Evolutionary conservation across 139 green algal genomes (phyloP), one percentile per base, ranked within the genome.

Genomic region (Picochlorum sp.): DNA sequence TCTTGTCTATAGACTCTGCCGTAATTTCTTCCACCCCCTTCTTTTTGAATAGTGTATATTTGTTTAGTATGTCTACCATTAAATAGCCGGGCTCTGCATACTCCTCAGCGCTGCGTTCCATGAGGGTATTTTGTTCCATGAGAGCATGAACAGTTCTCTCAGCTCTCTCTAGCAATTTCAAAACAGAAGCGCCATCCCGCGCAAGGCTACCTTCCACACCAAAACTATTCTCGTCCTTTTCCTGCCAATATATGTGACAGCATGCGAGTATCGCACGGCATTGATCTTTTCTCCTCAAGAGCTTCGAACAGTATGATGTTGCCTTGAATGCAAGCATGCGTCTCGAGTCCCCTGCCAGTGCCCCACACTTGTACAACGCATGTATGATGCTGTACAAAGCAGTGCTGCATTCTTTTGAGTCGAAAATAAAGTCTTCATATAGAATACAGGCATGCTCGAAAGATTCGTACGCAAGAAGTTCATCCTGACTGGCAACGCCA

Each of bases 381-480:
- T 88, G 87, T 18, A 95, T 74, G 68, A 98, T 94, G 56, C 82
- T 68, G 24, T 88, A 75, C 60, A 98, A 81, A 4, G 82, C 84
- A 13, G 58, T 80, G 10, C 78, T 54, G 69, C 95, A 83, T n/a
- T 83, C 71, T 47, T 74, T 71, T 23, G 80, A 88, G 72, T 96
- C 89, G 1, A 83, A 66, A 9, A 97, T 84, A 7, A 71, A 69
- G 63, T 97, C 89, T 73, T 98, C 92, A 70, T 94, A 97, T 51
- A 98, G 49, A 11, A 79, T 68, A 65, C 96, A 92, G 3, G 91
- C 90, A 73, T 91, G 81, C 74, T 95, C 88, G 44, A 97, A 95
- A 63, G 95, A 93, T 52, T 95, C 88, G 58, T 97, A 98, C 14
- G 87, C 78, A 26, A 93, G 81, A 67, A 86, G 37, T 72, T 97